Base-by-base conservation (phyloP, 176 grass and related monocot genomes). In the Avena insularis region DNA sequence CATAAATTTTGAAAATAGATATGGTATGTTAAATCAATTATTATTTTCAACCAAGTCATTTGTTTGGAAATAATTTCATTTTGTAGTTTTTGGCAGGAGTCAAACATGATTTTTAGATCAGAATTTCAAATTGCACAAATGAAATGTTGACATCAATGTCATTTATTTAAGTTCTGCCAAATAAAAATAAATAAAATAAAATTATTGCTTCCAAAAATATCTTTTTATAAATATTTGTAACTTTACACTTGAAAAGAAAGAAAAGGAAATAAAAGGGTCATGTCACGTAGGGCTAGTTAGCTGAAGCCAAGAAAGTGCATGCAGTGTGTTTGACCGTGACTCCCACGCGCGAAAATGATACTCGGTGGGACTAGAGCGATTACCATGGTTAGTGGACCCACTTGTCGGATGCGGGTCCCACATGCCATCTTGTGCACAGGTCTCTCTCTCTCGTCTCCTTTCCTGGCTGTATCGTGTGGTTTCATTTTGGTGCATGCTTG, bases 341-440 rank as follows among this genome's bases (percentile, higher is more conserved):
- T 17, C 54, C 81, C 48, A 70, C 33, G 66, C 66, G 50, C 51
- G 81, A 83, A 73, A 59, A 57, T 72, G 81, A 83, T 66, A 35
- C 48, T 9, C 2, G 14, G 0, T 14, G 40, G 75, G 77, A 36
- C 77, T 20, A 40, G 33, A 12, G 17, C 31, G 31, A 36, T 7
- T 25, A 5, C 67, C 67, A 70, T 15, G 35, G 35, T n/a, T 46
- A 19, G 71, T 17, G 40, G 40, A 38, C 38, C 57, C 78, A 1
- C 55, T 13, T 63, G n/a, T 11, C 57, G 11, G 33, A 4, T 9
- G 2, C 0, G 0, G 60, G 25, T 19, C 62, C 46, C 9, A 48
- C 46, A 20, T 68, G 79, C 17, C 61, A 53, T 10, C 78, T 79
- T 21, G 2, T 4, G 17, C 35, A 5, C 15, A 4, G 2, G 1